These are phyloP conservation scores for Tuctoria greenei DNA, from an alignment of 176 grass and related monocot species.

Conservation along the genomic window DNA sequence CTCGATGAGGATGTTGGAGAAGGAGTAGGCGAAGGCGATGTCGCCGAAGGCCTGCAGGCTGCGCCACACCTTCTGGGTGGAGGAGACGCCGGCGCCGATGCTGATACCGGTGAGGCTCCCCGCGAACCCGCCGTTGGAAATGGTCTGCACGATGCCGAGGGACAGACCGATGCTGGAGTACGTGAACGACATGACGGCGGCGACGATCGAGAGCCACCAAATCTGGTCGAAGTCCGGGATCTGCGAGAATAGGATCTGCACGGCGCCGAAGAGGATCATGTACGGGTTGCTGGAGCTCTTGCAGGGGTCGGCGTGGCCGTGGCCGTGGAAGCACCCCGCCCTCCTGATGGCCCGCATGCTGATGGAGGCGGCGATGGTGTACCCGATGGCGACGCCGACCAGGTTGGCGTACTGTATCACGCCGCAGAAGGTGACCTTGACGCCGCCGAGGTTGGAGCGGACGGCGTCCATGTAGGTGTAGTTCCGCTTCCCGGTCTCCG, in stretches of 20 bases:
- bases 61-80: background rate
- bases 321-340: constrained; percentile 38
- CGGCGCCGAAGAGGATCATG: constrained; percentile 46
- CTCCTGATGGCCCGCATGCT: constrained; percentile 50
- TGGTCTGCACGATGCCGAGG: constrained; percentile 45
- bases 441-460: constrained; percentile 51
- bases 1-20: constrained; percentile 50
- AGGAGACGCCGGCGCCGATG: background rate
- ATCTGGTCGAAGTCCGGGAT: constrained; percentile 58
- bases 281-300: constrained; percentile 42
- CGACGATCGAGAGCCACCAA: constrained; percentile 69
- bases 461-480: constrained; percentile 72
- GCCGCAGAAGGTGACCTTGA: constrained; percentile 40
- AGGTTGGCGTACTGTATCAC: constrained; percentile 55
- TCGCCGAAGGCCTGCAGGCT: background rate
- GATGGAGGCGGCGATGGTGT: constrained; percentile 57
- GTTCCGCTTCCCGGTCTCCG: constrained; percentile 36
- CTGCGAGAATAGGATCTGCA: constrained; percentile 53
- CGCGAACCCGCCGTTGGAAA: background rate
- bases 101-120: background rate
- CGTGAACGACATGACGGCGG: constrained; percentile 59
- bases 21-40: constrained; percentile 11
- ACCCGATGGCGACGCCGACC: constrained; percentile 47
- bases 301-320: constrained; percentile 33
- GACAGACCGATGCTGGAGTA: constrained; percentile 45